Evolutionary conservation across 495 filamentous ascomycete species (phyloP).

Genomic region (Choiromyces venosus): DNA sequence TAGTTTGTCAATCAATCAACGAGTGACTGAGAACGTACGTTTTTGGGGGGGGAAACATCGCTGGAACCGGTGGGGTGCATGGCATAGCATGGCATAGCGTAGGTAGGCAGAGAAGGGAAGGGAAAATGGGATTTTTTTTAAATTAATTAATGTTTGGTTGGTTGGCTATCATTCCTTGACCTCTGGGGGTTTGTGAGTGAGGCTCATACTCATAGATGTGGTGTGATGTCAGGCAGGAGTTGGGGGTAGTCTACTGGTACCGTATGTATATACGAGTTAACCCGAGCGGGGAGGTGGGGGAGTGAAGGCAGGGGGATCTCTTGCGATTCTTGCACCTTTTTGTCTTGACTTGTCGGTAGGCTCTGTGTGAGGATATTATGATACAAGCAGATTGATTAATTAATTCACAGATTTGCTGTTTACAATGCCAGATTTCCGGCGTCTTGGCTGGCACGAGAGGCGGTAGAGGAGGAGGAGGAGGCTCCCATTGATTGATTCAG

Average conservation of each 20-base stretch:
- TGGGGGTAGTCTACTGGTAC: neutral
- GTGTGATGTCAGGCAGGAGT: neutral
- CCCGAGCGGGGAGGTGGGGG: neutral
- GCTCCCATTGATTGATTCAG: slow-evolving; percentile 1
- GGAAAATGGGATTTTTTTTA: neutral
- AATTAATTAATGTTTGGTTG: neutral
- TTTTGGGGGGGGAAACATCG: neutral
- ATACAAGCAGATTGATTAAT: neutral
- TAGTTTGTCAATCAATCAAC: neutral
- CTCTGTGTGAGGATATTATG: neutral
- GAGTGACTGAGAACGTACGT: neutral
- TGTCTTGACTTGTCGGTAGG: neutral
- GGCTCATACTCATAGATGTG: neutral
- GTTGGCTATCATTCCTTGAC: neutral
- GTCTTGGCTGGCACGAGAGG: neutral
- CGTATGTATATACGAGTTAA: neutral
- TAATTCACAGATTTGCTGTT: neutral
- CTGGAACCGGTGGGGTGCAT: slow-evolving; percentile 1
- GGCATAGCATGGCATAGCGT: neutral
- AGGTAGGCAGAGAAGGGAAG: neutral
- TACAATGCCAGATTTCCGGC: neutral
- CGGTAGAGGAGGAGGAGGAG: neutral
- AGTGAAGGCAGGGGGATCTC: neutral
- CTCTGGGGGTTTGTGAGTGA: neutral
- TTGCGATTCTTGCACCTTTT: neutral